phyloP scores from a whole-genome alignment of 345 rosid genomes.

The Ailanthus altissimus region DNA sequence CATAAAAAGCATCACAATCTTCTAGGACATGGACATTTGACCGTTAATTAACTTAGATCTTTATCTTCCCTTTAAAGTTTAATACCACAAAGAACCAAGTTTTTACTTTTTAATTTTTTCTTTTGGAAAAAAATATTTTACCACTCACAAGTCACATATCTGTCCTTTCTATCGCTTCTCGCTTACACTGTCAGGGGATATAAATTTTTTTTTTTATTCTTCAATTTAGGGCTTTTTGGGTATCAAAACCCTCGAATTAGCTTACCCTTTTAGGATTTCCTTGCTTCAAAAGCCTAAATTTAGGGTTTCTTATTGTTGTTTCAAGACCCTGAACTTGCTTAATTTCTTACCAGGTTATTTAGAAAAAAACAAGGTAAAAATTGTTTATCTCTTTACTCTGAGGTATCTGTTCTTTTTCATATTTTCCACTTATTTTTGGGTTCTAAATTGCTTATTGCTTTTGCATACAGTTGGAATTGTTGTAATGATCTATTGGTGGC shows the following conservation, averaged over 20 bases:
- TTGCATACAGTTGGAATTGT: not conserved
- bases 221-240: not conserved
- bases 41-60: slow-evolving; percentile 16
- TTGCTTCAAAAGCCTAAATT: slow-evolving; percentile 16
- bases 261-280: not conserved
- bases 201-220: not conserved
- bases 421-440: not conserved
- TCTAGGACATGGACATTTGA: slow-evolving; percentile 4
- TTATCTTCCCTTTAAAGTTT: not conserved
- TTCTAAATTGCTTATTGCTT: not conserved
- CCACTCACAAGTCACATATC: not conserved
- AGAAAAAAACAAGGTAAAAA: not conserved
- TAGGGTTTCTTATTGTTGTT: not conserved
- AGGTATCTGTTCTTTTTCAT: not conserved
- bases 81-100: not conserved
- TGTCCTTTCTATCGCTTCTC: not conserved
- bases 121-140: not conserved
- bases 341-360: not conserved
- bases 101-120: not conserved
- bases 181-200: not conserved
- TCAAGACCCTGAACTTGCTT: not conserved
- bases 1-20: not conserved
- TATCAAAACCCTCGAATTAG: not conserved
- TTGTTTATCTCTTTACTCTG: not conserved
- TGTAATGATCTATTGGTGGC: slow-evolving; percentile 7